Evolutionary conservation across 2,329 filamentous ascomycete species (phyloP).

Genomic region (Alternaria burnsii): DNA sequence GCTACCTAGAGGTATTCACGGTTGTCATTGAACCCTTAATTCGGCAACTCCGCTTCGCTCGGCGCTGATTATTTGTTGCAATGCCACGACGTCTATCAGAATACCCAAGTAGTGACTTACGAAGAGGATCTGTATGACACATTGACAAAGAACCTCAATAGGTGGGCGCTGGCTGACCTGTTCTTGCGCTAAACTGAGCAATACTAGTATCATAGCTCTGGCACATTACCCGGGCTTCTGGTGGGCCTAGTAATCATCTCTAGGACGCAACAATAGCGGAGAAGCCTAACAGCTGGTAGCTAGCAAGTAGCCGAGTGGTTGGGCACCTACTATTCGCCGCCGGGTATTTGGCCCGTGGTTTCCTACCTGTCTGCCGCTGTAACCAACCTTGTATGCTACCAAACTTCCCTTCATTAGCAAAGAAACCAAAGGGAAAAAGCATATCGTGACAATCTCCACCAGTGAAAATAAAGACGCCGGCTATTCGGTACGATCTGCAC

Average conservation of each 20-base stretch:
- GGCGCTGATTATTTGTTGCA: background rate
- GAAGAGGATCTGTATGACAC: background rate
- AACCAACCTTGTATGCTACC: background rate
- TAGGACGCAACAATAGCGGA: background rate
- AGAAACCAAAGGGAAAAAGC: background rate
- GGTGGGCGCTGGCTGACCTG: background rate
- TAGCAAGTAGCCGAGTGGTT: background rate
- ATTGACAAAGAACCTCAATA: background rate
- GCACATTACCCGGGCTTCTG: background rate
- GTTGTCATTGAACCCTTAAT: background rate
- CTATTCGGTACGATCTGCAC: background rate
- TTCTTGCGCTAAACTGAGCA: background rate
- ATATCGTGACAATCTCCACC: background rate
- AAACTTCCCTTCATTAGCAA: background rate
- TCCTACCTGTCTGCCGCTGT: background rate
- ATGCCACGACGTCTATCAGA: background rate
- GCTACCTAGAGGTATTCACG: background rate
- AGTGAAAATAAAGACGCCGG: background rate
- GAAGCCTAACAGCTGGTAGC: background rate
- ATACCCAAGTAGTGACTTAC: background rate
- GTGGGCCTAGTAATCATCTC: background rate
- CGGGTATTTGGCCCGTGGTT: background rate
- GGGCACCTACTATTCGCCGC: background rate
- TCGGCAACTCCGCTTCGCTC: background rate
- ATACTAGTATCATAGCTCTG: background rate